A percentile compares a stretch with the other conserved stretches of the same genome.
Evolutionary conservation across 2,329 filamentous ascomycete species (phyloP).

Genomic region (Nemania bipapillata): DNA sequence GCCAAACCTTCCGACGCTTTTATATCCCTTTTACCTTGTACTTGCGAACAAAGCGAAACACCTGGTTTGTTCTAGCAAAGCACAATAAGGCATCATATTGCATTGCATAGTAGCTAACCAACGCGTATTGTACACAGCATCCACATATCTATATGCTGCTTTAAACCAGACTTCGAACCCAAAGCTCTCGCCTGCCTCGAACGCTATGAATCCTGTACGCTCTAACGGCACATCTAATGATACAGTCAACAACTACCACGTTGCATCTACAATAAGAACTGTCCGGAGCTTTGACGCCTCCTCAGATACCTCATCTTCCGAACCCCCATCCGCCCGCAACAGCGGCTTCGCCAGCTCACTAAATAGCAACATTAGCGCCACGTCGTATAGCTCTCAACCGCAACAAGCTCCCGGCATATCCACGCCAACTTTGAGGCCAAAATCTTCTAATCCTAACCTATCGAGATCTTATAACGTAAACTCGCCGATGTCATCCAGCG

Average conservation of each 20-base stretch:
- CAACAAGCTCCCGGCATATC: slow-evolving; percentile 50
- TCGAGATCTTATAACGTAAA: slow-evolving; percentile 33
- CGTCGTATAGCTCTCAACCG: slow-evolving; percentile 56
- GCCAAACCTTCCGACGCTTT: neutral
- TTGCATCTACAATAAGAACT: slow-evolving; percentile 63
- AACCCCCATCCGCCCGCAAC: slow-evolving; percentile 56
- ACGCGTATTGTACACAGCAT: slow-evolving; percentile 37
- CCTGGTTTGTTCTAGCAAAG: slow-evolving; percentile 21
- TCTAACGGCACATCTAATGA: slow-evolving; percentile 42
- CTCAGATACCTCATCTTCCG: slow-evolving; percentile 55
- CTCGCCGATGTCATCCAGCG: slow-evolving; percentile 46
- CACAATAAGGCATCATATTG: neutral
- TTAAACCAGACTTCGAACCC: slow-evolving; percentile 40
- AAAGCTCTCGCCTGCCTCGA: slow-evolving; percentile 42
- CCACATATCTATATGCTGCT: slow-evolving; percentile 40
- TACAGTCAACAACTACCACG: slow-evolving; percentile 49
- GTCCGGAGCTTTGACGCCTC: slow-evolving; percentile 66
- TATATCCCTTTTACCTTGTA: slow-evolving; percentile 11
- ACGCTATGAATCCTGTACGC: slow-evolving; percentile 42
- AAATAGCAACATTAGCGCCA: slow-evolving; percentile 64
- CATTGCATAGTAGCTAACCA: slow-evolving; percentile 42
- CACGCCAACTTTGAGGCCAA: slow-evolving; percentile 50
- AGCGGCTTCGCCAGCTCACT: slow-evolving; percentile 67
- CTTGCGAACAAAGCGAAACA: slow-evolving; percentile 38
- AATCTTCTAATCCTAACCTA: slow-evolving; percentile 39